Base-by-base conservation (phyloP, 805 yeast species). In the Saturnispora mendoncae region DNA sequence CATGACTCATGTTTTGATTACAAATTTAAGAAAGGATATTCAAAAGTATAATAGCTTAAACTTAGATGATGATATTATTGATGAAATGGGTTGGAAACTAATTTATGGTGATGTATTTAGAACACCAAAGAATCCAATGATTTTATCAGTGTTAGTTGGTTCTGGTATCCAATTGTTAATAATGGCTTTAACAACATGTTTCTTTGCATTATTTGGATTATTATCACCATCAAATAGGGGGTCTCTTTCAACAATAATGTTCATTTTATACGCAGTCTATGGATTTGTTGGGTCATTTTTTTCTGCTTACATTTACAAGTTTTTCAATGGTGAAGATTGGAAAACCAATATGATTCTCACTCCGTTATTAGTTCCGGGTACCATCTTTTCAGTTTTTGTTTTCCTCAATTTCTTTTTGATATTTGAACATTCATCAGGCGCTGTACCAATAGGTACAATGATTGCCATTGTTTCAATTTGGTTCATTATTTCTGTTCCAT, bases 81-180 rank as follows among this genome's bases (percentile, higher is more conserved):
- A 87, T 55, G 97, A 92, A 60, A 74, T 87, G 56, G 98, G 98
- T 30, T 92, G 98, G 98, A 92, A 92, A 60, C 71, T 92, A 49
- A 80, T 87, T 30, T 94, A 88, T 54, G 97, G 97, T 47, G 97
- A 90, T 60, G 87, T 90, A 24, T 90, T 90, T 67, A 76, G 97
- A 61, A 65, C 88, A 7, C 97, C 97, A 33, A 58, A 68, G 38
- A 66, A 73, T 50, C 69, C 82, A 42, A 71, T 87, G 73, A 44
- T 84, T 5, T 69, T 87, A 45, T 82, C 96, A 2, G 77, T 87
- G 7, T 61, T 88, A 18, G 74, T 87, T 37, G 98, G 98, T 35
- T 78, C 92, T 40, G 98, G 98, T 46, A 62, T 72, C 24, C 98
- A 92, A 63, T 61, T 90, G 25, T 73, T 87, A 48, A 67, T 81